Conservation (phyloP, 352 stramenopile species). For the Blastocystis hominis region DNA sequence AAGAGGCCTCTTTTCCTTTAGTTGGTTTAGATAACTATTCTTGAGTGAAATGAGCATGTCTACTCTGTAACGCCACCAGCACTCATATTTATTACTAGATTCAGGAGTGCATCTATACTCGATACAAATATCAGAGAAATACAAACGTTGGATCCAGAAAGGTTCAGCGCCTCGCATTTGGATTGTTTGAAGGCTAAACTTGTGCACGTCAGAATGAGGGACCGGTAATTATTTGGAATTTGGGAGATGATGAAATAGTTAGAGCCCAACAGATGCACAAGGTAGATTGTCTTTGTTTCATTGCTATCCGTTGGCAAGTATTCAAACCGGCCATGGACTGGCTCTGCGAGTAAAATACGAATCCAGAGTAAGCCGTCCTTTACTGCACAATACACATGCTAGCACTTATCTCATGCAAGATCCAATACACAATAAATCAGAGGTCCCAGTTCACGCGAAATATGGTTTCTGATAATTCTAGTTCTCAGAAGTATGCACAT, state of each 20-base stretch:
- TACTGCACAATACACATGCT: slow-evolving; percentile 35
- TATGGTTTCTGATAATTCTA: not conserved
- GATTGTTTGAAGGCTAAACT: not conserved
- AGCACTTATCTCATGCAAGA: not conserved
- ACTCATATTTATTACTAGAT: slow-evolving; percentile 24
- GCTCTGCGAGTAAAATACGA: not conserved
- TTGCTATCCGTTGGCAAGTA: not conserved
- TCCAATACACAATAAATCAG: not conserved
- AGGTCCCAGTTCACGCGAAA: not conserved
- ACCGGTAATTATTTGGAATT: not conserved
- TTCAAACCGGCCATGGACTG: not conserved
- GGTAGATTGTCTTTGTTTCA: not conserved
- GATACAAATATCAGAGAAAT: not conserved
- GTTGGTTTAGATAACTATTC: slow-evolving; percentile 44
- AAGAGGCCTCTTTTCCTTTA: slow-evolving; percentile 30
- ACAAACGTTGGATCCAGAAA: slow-evolving; percentile 1
- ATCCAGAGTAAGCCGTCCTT: slow-evolving; percentile 19
- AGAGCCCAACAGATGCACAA: slow-evolving; percentile 19
- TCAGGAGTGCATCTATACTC: not conserved
- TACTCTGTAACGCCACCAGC: slow-evolving; percentile 12
- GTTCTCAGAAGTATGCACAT: not conserved
- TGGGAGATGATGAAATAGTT: slow-evolving; percentile 17
- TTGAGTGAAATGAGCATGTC: not conserved
- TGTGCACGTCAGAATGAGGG: not conserved
- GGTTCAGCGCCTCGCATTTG: not conserved